A percentile compares a stretch with the other conserved stretches of the same genome.
Conservation (phyloP, 192 early-diverging fungal species). For the Entophlyctis luteolus region DNA sequence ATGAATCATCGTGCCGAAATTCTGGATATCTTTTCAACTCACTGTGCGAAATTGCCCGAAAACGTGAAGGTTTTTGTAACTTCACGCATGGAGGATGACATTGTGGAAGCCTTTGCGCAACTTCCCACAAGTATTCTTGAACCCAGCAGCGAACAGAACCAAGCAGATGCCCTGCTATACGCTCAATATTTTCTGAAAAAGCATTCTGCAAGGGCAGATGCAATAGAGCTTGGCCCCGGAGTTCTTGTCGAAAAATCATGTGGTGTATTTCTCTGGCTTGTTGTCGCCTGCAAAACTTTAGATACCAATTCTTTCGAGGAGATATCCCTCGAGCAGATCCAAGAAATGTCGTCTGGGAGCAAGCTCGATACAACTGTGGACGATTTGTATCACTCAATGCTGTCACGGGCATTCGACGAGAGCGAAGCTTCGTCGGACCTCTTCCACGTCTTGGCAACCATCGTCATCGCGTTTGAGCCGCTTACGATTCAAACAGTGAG, state of each 20-base stretch:
- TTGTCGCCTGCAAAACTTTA: constrained; percentile 6
- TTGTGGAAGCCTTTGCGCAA: neutral
- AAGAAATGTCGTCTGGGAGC: neutral
- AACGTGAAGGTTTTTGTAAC: constrained; percentile 19
- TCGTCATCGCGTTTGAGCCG: neutral
- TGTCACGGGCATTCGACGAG: neutral
- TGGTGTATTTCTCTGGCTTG: constrained; percentile 14
- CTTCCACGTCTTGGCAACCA: neutral
- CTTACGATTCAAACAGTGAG: neutral
- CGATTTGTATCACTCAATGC: neutral
- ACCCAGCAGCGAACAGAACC: neutral
- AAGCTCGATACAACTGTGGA: neutral
- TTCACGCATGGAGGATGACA: constrained; percentile 4
- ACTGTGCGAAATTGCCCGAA: constrained; percentile 6
- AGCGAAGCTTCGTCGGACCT: neutral
- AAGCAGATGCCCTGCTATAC: neutral
- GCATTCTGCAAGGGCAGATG: neutral
- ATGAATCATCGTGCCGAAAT: neutral
- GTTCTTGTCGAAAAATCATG: neutral
- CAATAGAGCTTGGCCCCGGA: neutral
- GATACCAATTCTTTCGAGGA: neutral
- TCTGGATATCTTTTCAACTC: neutral
- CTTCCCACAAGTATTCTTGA: neutral
- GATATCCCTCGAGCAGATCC: neutral
- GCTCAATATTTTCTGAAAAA: neutral